phyloP scores from a whole-genome alignment of 2,329 filamentous ascomycete genomes.

The Stromatinia cepivora region DNA sequence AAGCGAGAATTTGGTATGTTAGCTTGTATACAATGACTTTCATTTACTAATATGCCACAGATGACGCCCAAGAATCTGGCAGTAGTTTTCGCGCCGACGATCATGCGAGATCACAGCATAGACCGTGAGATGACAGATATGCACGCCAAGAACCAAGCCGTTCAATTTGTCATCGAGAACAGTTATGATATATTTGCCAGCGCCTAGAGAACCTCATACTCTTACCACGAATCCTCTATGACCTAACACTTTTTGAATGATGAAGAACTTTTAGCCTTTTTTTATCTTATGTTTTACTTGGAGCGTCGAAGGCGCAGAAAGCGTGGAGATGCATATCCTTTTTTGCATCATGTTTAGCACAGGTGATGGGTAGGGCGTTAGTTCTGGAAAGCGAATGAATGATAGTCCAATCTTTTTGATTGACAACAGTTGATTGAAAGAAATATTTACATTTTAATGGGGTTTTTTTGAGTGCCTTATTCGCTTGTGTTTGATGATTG shows the following conservation, averaged over 20 bases:
- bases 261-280: constrained; percentile 17
- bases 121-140: constrained; percentile 97
- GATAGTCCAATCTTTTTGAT: constrained; percentile 30
- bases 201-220: constrained; percentile 19
- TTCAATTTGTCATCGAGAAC: constrained; percentile 92
- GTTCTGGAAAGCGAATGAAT: constrained; percentile 27
- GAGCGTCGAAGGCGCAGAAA: constrained; percentile 12
- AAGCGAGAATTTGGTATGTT: constrained; percentile 75
- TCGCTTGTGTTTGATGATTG: background rate
- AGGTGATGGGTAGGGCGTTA: constrained; percentile 18
- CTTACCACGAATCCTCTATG: constrained; percentile 11
- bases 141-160: constrained; percentile 85
- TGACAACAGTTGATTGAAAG: constrained; percentile 5
- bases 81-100: constrained; percentile 95
- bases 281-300: constrained; percentile 14
- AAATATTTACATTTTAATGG: constrained; percentile 10
- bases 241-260: constrained; percentile 19
- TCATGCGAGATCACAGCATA: constrained; percentile 87
- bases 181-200: constrained; percentile 72
- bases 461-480: background rate
- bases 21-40: background rate
- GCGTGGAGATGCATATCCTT: constrained; percentile 17
- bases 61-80: constrained; percentile 97
- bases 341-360: constrained; percentile 17
- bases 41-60: constrained; percentile 45